Evolutionary conservation across 331 rosid genomes (phyloP).

Genomic region (Quercus phellos): DNA sequence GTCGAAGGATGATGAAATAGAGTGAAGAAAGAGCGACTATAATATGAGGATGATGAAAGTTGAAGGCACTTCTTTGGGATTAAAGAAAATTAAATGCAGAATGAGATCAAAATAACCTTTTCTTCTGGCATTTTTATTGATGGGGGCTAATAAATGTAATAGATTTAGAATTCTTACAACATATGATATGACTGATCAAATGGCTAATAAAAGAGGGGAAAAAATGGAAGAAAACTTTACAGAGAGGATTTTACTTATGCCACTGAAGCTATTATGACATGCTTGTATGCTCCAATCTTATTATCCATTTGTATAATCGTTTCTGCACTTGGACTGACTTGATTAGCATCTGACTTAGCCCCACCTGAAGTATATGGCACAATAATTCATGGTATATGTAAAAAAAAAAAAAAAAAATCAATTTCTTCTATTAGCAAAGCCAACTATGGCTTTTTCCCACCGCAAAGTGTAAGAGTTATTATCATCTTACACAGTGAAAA

Average conservation of each 20-base stretch:
- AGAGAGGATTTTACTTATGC: slow-evolving; percentile 17
- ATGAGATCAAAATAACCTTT: neutral
- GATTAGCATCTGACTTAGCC: neutral
- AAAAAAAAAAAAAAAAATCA: slow-evolving; percentile 8
- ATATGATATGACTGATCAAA: slow-evolving; percentile 29
- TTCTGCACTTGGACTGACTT: neutral
- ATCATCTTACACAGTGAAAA: slow-evolving; percentile 13
- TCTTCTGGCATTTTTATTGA: slow-evolving; percentile 22
- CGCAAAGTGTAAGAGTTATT: slow-evolving; percentile 17
- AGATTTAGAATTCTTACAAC: slow-evolving; percentile 27
- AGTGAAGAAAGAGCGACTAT: neutral
- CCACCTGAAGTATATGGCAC: slow-evolving; percentile 9
- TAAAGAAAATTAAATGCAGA: too few relatives aligned
- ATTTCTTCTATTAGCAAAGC: slow-evolving; percentile 16
- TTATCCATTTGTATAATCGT: slow-evolving; percentile 11
- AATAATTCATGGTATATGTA: slow-evolving; percentile 14
- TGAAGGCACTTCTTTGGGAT: too few relatives aligned
- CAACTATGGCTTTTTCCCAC: slow-evolving; percentile 8
- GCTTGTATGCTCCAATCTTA: slow-evolving; percentile 15
- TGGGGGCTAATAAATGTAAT: neutral
- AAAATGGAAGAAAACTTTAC: slow-evolving; percentile 26
- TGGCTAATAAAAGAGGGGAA: slow-evolving; percentile 4
- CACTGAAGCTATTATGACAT: slow-evolving; percentile 6
- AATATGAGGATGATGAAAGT: too few relatives aligned
- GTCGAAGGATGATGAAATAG: too few relatives aligned